Conservation (phyloP, 257 asterid genomes). For the Sherardia arvensis region DNA sequence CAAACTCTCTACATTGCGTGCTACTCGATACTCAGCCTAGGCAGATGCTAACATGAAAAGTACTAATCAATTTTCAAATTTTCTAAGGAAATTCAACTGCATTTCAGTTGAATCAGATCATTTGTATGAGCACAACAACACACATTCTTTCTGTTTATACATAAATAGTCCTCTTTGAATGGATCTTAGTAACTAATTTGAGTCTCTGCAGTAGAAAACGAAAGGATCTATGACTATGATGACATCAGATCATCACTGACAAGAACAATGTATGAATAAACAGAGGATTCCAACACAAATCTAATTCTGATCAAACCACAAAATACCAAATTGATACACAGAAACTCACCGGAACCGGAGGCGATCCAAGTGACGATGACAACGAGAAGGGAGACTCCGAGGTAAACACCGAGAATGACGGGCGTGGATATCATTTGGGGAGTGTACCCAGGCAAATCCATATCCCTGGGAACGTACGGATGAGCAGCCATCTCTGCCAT, state of each 20-base stretch:
- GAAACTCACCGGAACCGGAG: slow-evolving; percentile 75
- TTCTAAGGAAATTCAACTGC: neutral
- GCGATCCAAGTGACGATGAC: slow-evolving; percentile 64
- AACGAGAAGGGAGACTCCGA: slow-evolving; percentile 41
- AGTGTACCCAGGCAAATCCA: slow-evolving; percentile 53
- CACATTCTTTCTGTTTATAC: neutral
- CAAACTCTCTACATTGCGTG: neutral
- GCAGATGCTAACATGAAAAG: neutral
- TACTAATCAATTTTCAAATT: neutral
- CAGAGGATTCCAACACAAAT: neutral
- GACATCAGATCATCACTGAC: neutral
- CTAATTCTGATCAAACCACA: neutral
- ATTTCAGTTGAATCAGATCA: neutral
- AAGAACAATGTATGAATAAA: neutral
- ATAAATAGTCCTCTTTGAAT: neutral
- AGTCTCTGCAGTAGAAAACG: neutral
- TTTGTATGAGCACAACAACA: neutral
- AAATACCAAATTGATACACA: neutral
- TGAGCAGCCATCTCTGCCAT: slow-evolving; percentile 28
- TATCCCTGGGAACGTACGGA: slow-evolving; percentile 63
- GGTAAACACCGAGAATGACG: slow-evolving; percentile 47
- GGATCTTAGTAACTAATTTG: neutral
- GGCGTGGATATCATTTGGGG: slow-evolving; percentile 48
- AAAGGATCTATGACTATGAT: neutral
- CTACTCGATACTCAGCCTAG: neutral